Percentiles rank a stretch among this genome's conserved stretches.
These are phyloP conservation scores for Linderina pennispora DNA, from an alignment of 192 early-diverging fungal genomes.

Conservation along the genomic window DNA sequence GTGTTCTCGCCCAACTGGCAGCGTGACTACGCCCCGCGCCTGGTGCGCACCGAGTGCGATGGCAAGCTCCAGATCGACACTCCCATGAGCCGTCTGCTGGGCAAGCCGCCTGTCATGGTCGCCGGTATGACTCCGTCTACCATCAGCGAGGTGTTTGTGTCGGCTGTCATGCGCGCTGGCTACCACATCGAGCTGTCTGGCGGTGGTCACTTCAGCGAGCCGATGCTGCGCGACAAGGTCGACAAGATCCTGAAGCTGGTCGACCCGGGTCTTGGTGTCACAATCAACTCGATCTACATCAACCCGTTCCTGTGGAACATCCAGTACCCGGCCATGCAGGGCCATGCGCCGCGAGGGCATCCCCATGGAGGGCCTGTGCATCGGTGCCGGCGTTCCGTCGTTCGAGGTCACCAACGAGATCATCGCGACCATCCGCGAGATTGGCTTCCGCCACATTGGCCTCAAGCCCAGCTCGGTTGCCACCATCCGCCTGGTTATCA, in stretches of 20 bases:
- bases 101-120: constrained; percentile 89
- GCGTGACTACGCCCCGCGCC: constrained; percentile 73
- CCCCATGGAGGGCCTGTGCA: constrained; percentile 88
- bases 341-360: constrained; percentile 82
- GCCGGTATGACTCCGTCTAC: constrained; percentile 94
- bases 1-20: constrained; percentile 83
- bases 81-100: constrained; percentile 76
- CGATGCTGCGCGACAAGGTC: constrained; percentile 69
- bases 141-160: constrained; percentile 71
- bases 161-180: constrained; percentile 84
- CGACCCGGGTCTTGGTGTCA: constrained; percentile 77
- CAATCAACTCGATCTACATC: constrained; percentile 83
- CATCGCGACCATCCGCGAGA: constrained; percentile 66
- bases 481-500: constrained; percentile 77
- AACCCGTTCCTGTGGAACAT: constrained; percentile 85
- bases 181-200: constrained; percentile 90
- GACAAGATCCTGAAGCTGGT: constrained; percentile 73
- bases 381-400: constrained; percentile 88
- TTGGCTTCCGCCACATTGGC: constrained; percentile 79
- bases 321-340: constrained; percentile 80
- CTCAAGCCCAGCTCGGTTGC: constrained; percentile 91
- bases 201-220: constrained; percentile 86
- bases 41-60: constrained; percentile 64
- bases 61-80: constrained; percentile 79
- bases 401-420: constrained; percentile 84